A percentile compares a stretch with the other conserved stretches of the same genome.
Evolutionary conservation across 2,329 filamentous ascomycete species (phyloP).

Genomic region (Aureobasidium mangrovei): DNA sequence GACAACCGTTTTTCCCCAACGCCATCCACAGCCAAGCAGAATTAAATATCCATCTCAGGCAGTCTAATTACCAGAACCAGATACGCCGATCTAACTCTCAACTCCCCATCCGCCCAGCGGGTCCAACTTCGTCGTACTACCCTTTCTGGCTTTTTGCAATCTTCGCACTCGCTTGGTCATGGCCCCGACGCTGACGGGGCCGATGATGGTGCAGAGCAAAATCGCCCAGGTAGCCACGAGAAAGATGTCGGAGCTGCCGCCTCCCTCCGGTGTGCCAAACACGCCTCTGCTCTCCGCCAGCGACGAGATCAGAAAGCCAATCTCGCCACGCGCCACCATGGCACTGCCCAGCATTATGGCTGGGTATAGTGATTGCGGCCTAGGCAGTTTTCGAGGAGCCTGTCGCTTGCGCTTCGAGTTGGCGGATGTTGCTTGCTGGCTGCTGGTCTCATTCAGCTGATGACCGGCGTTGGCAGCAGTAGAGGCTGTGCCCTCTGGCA

Average conservation of each 20-base stretch:
- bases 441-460: background rate
- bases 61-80: background rate
- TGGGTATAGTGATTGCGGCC: constrained; percentile 53
- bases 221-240: constrained; percentile 50
- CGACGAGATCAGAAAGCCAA: constrained; percentile 66
- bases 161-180: constrained; percentile 39
- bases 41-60: background rate
- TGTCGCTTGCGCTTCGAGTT: constrained; percentile 14
- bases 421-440: background rate
- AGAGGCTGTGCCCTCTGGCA: background rate
- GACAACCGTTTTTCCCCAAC: too few relatives aligned
- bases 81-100: background rate
- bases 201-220: constrained; percentile 47
- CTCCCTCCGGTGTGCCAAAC: constrained; percentile 27
- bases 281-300: constrained; percentile 51
- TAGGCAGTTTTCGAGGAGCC: background rate
- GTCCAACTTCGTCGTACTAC: constrained; percentile 25
- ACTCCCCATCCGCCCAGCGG: constrained; percentile 40
- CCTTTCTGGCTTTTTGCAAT: constrained; percentile 29
- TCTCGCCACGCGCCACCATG: constrained; percentile 71
- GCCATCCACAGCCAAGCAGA: background rate
- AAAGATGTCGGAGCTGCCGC: constrained; percentile 38
- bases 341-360: constrained; percentile 55
- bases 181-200: constrained; percentile 44
- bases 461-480: background rate